phyloP scores from a whole-genome alignment of 2,329 filamentous ascomycete species.

The Aspergillus terreus region DNA sequence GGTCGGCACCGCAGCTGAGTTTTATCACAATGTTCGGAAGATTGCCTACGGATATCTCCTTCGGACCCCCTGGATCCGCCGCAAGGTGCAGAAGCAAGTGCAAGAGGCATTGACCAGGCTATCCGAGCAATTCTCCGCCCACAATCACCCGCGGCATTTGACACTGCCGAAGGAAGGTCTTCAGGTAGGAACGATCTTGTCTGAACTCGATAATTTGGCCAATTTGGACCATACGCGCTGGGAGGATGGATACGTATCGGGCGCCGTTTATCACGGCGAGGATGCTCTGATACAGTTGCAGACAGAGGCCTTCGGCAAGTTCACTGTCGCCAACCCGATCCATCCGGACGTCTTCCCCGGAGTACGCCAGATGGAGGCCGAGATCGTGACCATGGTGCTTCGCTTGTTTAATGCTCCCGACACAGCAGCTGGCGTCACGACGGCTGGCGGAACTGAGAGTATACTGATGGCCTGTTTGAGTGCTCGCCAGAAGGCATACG shows the following conservation, averaged over 20 bases:
- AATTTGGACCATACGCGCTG: constrained; percentile 91
- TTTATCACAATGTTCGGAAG: constrained; percentile 57
- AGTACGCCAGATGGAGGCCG: constrained; percentile 98
- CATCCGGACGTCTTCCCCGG: constrained; percentile 98
- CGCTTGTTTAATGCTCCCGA: constrained; percentile 83
- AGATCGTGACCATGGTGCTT: constrained; percentile 93
- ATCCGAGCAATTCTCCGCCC: constrained; percentile 72
- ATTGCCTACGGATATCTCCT: constrained; percentile 72
- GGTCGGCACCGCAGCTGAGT: constrained; percentile 50
- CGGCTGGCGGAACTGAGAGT: constrained; percentile 90
- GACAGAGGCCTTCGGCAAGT: constrained; percentile 87
- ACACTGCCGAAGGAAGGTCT: constrained; percentile 79
- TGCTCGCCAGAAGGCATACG: constrained; percentile 82
- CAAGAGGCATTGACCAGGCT: constrained; percentile 74
- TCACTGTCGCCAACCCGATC: constrained; percentile 93
- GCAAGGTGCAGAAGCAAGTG: constrained; percentile 80
- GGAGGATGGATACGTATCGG: constrained; percentile 93
- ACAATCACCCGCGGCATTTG: constrained; percentile 68
- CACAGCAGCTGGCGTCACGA: constrained; percentile 82
- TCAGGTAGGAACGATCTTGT: constrained; percentile 70
- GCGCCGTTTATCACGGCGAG: constrained; percentile 94
- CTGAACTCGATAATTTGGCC: constrained; percentile 73
- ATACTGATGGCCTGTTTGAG: constrained; percentile 93
- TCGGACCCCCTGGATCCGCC: constrained; percentile 79
- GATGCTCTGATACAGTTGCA: constrained; percentile 77